Evolutionary conservation across 2,329 filamentous ascomycete species (phyloP), one percentile per base, ranked within the genome.

Genomic region (Penicillium sp.): DNA sequence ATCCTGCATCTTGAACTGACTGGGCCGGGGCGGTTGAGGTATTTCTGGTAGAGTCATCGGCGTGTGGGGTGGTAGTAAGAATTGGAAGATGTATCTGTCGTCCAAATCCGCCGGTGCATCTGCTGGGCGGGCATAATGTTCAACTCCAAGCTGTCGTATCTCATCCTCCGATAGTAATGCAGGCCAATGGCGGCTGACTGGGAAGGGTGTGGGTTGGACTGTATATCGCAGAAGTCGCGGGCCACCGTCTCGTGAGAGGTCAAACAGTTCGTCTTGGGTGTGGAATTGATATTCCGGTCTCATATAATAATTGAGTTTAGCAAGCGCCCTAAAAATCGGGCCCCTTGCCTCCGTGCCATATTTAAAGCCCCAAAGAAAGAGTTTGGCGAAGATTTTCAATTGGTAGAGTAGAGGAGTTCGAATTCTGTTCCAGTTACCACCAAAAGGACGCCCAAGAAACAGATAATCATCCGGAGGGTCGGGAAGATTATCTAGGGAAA

Each of bases 281-380:
- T 52, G 42, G 1, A 72, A 70, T 1, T 57, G 61, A 51, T 72
- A 66, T 0, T 59, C 10, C 14, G 64, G 54, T 19, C 64, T 64
- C 52, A 65, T 64, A 30, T 74, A 62, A 42, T 70, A 75, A 11
- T 72, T 60, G 10, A 73, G 46, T 38, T 75, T 73, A 52, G 57
- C 69, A 16, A 74, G 40, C 3, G 40, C 43, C 22, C 4, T 48
- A 14, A 65, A 6, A 2, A 25, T 63, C 51, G 13, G 6, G 7
- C 19, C 49, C 11, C 16, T 26, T 28, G 6, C n/a, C 2, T 8
- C 57, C 13, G 43, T 14, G 1, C 57, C 54, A 46, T 57, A 59
- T 13, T 68, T 54, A 2, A 74, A 68, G 8, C 73, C 73, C 71
- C 71, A 75, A 28, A 67, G 67, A 56, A 71, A 64, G 35, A 68